A percentile compares a stretch with the other conserved stretches of the same genome.
phyloP scores from a whole-genome alignment of 768 basidiomycete species.

The Collybia sordida region DNA sequence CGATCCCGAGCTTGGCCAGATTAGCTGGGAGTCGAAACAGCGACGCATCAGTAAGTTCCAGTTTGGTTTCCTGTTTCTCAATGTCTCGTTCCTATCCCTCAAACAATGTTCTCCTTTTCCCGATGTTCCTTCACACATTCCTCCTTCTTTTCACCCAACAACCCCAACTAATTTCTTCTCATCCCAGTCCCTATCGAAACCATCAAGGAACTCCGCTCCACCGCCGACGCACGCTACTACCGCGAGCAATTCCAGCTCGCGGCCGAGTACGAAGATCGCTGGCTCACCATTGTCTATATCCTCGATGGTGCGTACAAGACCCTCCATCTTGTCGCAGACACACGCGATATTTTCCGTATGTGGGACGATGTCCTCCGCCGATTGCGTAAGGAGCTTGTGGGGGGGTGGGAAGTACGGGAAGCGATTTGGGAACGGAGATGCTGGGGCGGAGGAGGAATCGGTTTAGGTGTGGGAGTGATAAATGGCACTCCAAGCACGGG shows the following conservation, averaged over 20 bases:
- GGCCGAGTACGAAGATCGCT: constrained; percentile 61
- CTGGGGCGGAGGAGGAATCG: no score
- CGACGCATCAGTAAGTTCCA: constrained; percentile 56
- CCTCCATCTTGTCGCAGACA: constrained; percentile 78
- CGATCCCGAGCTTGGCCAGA: constrained; percentile 74
- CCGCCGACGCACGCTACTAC: constrained; percentile 68
- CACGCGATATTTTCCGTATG: constrained; percentile 43
- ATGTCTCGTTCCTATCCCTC: no score
- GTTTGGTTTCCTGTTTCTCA: neutral
- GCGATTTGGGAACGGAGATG: constrained; percentile 79
- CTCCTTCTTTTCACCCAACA: neutral
- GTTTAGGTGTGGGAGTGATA: no score
- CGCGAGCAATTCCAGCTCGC: constrained; percentile 68
- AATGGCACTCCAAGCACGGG: no score
- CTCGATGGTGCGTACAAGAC: constrained; percentile 80
- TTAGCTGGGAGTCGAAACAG: constrained; percentile 70
- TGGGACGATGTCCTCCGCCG: constrained; percentile 62
- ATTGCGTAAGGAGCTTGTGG: constrained; percentile 68
- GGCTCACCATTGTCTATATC: constrained; percentile 87
- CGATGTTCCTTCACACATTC: constrained; percentile 8
- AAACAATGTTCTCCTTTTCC: no score
- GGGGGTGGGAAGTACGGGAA: constrained; percentile 61
- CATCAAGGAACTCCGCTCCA: constrained; percentile 84
- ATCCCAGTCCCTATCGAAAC: constrained; percentile 83
- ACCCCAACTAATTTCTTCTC: neutral